These are phyloP conservation scores for Colletotrichum sp. DNA, from an alignment of 2,329 filamentous ascomycete species.

Conservation along the genomic window DNA sequence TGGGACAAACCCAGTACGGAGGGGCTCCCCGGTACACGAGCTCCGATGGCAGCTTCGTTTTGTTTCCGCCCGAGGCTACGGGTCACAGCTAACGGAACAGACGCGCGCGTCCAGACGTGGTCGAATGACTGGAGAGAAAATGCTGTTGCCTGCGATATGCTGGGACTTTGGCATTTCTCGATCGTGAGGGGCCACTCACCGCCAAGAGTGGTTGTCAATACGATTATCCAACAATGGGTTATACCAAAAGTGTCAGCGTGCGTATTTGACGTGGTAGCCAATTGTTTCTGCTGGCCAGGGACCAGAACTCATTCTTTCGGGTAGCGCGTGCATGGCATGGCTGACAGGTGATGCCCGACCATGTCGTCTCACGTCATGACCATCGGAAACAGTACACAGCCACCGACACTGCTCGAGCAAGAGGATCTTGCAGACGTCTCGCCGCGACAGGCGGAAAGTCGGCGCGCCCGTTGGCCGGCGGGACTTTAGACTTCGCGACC, in stretches of 20 bases:
- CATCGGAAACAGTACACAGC: constrained; percentile 16
- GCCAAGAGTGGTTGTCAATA: neutral
- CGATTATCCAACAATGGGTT: neutral
- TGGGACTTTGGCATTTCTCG: neutral
- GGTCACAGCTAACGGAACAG: neutral
- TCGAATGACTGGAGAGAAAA: neutral
- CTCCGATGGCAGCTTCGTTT: neutral
- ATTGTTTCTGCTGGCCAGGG: neutral
- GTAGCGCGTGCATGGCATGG: neutral
- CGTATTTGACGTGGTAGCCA: neutral
- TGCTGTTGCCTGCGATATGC: neutral
- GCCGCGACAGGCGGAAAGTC: neutral
- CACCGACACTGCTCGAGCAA: constrained; percentile 10
- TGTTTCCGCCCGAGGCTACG: neutral
- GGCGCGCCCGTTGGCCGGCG: neutral
- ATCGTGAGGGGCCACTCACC: neutral
- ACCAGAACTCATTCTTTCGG: neutral
- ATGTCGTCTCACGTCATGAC: neutral
- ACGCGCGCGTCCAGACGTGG: neutral
- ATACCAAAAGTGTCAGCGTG: neutral
- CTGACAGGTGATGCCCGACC: neutral
- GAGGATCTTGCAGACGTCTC: neutral
- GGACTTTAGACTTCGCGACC: neutral
- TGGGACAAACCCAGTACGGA: neutral
- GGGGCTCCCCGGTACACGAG: neutral